phyloP scores from a whole-genome alignment of 192 early-diverging fungal genomes.

The Linnemannia hyalina region DNA sequence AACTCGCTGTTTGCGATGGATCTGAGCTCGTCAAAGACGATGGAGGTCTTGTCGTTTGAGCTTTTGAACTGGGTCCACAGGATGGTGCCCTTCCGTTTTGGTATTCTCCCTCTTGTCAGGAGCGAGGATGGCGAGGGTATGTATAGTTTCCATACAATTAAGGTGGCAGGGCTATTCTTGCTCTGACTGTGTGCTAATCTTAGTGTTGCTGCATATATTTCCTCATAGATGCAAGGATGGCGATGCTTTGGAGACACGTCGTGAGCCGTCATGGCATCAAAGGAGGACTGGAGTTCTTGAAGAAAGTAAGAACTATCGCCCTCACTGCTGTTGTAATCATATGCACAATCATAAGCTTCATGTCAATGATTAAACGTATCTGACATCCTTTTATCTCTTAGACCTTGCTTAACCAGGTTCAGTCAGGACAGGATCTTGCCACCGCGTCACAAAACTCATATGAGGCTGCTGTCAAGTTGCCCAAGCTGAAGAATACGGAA shows the following conservation, averaged over 20 bases:
- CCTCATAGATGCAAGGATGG: conserved; percentile 29
- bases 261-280: conserved; percentile 39
- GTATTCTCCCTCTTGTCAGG: conserved; percentile 79
- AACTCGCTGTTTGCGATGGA: conserved; percentile 82
- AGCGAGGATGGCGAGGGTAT: conserved; percentile 57
- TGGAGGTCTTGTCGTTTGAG: conserved; percentile 73
- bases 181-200: background rate
- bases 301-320: conserved; percentile 7
- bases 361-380: background rate
- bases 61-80: conserved; percentile 74
- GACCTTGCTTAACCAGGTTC: conserved; percentile 30
- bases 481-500: conserved; percentile 34
- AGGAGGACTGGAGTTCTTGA: conserved; percentile 46
- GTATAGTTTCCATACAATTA: conserved; percentile 27
- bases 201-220: too few species aligned
- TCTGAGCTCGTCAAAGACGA: conserved; percentile 66
- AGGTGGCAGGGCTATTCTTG: conserved; percentile 54
- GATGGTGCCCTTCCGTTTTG: conserved; percentile 88
- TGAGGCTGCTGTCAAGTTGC: background rate
- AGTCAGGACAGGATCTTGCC: conserved; percentile 20
- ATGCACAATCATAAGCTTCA: too few species aligned
- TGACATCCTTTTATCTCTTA: background rate
- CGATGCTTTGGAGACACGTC: conserved; percentile 46
- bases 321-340: background rate
- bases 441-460: conserved; percentile 27